These are phyloP conservation scores for Panicum virgatum DNA, from an alignment of 202 grass and related monocot genomes.

Conservation along the genomic window DNA sequence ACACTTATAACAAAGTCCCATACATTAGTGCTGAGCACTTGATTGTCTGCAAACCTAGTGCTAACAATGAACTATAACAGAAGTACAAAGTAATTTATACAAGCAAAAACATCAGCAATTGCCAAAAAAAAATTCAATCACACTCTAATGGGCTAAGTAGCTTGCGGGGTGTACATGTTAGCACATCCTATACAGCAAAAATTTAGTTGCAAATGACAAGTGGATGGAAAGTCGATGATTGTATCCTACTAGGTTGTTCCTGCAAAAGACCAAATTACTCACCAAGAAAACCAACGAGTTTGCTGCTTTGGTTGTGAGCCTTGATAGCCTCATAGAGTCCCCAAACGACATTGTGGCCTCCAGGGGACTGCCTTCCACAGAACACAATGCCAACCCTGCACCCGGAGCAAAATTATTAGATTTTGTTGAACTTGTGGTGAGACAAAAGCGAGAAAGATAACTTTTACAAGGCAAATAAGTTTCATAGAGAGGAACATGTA, in stretches of 20 bases:
- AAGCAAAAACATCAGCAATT: slow-evolving; percentile 1
- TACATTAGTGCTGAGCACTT: neutral
- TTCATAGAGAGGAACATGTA: neutral
- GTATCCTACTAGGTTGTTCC: neutral
- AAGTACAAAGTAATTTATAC: neutral
- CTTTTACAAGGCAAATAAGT: neutral
- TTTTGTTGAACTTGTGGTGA: neutral
- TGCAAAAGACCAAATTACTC: slow-evolving; percentile 26
- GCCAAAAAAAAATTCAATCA: neutral
- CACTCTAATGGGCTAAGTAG: neutral
- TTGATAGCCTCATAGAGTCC: slow-evolving; percentile 93
- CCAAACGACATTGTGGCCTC: slow-evolving; percentile 98
- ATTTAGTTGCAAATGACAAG: neutral
- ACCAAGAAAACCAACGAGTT: slow-evolving; percentile 94
- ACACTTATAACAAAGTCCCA: neutral
- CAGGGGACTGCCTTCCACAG: slow-evolving; percentile 94
- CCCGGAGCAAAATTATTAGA: slow-evolving; percentile 24
- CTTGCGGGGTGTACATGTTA: neutral
- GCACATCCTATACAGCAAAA: neutral
- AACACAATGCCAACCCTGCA: slow-evolving; percentile 94
- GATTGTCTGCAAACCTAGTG: neutral
- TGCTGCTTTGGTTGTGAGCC: slow-evolving; percentile 82
- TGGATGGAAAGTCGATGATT: neutral
- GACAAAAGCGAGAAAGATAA: neutral
- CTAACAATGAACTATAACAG: neutral